Conservation (phyloP, 768 basidiomycete genomes). For the Collybiopsis luxurians region DNA sequence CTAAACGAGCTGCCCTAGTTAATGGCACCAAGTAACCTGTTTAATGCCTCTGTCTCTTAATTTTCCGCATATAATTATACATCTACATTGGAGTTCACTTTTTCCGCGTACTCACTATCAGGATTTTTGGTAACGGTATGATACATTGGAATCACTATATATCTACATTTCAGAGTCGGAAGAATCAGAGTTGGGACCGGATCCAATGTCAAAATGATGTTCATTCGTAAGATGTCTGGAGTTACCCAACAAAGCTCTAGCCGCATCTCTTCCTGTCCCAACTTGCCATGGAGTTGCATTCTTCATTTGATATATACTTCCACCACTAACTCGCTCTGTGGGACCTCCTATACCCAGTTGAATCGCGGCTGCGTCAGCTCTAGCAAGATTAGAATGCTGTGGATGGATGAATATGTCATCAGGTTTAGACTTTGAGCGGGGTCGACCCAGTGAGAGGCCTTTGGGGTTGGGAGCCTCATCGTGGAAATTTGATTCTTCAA, state of each 20-base stretch:
- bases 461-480: background rate
- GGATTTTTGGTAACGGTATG: background rate
- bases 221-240: background rate
- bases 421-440: slow-evolving; percentile 54
- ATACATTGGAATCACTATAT: background rate
- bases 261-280: slow-evolving; percentile 49
- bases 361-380: slow-evolving; percentile 60
- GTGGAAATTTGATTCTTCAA: slow-evolving; percentile 6
- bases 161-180: slow-evolving; percentile 3
- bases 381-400: slow-evolving; percentile 57
- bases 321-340: slow-evolving; percentile 44
- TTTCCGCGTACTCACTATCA: background rate
- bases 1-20: slow-evolving; percentile 38
- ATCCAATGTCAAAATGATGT: slow-evolving; percentile 19
- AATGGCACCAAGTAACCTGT: slow-evolving; percentile 13
- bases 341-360: slow-evolving; percentile 50
- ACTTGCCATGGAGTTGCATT: slow-evolving; percentile 44
- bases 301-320: slow-evolving; percentile 28
- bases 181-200: slow-evolving; percentile 20
- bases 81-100: background rate
- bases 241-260: slow-evolving; percentile 40
- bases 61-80: background rate
- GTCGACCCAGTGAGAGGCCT: slow-evolving; percentile 24
- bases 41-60: background rate
- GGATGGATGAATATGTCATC: slow-evolving; percentile 64